phyloP scores from a whole-genome alignment of 148 eudicot species.

The Cornus kousa region DNA sequence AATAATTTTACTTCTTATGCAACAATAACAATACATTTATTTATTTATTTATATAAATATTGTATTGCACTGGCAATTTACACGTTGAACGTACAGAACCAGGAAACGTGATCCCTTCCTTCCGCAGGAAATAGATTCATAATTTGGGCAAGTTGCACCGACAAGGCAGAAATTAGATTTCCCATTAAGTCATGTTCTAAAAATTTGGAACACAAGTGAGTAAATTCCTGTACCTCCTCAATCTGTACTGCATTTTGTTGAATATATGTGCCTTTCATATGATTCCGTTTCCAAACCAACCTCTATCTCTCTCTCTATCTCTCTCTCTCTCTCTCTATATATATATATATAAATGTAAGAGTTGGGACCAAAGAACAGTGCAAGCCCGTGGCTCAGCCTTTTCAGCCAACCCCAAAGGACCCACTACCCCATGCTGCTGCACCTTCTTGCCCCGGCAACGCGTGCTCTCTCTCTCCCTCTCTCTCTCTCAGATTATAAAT shows the following conservation, averaged over 20 bases:
- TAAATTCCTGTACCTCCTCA: neutral
- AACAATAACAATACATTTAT: too few relatives aligned
- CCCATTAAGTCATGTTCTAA: neutral
- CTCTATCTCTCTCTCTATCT: too few relatives aligned
- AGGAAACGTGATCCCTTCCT: too few relatives aligned
- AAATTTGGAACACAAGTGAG: neutral
- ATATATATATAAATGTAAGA: neutral
- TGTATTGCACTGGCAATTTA: too few relatives aligned
- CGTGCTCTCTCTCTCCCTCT: conserved; percentile 49
- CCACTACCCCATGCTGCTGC: conserved; percentile 32
- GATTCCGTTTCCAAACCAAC: neutral
- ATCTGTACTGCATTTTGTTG: neutral
- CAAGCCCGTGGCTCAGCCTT: conserved; percentile 19
- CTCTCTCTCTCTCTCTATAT: too few relatives aligned
- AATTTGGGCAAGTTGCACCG: neutral
- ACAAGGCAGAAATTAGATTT: neutral
- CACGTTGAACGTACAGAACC: too few relatives aligned
- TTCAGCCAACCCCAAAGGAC: conserved; percentile 19
- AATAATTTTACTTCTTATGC: too few relatives aligned
- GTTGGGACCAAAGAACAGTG: conserved; percentile 11
- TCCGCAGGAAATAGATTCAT: too few relatives aligned
- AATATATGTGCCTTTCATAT: neutral
- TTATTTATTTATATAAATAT: too few relatives aligned
- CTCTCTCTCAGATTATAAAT: conserved; percentile 3
- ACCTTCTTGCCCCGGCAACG: conserved; percentile 63